These are phyloP conservation scores for Hondaea fermentalgiana DNA, from an alignment of 108 stramenopile species.

Conservation along the genomic window DNA sequence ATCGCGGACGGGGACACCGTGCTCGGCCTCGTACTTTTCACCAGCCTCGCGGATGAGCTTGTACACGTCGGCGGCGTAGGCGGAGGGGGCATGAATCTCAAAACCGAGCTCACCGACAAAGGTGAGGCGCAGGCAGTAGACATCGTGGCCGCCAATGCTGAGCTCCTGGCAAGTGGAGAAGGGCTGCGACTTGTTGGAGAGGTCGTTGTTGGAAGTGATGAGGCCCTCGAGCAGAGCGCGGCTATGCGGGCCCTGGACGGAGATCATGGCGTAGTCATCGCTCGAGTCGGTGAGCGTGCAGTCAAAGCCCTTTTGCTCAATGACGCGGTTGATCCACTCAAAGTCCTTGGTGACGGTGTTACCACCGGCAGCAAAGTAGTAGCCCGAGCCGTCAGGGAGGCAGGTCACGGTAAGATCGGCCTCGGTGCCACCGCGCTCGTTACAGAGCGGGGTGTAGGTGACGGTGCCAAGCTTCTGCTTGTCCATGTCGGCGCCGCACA, in stretches of 20 bases:
- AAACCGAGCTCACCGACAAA: slow-evolving; percentile 41
- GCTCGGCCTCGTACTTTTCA: background rate
- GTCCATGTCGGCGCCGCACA: slow-evolving; percentile 26
- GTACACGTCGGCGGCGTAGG: slow-evolving; percentile 29
- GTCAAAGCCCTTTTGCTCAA: background rate
- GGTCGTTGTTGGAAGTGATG: background rate
- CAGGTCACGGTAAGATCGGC: slow-evolving; percentile 34
- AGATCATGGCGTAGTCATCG: slow-evolving; percentile 20
- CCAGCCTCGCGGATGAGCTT: background rate
- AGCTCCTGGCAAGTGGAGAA: slow-evolving; percentile 5
- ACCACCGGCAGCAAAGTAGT: slow-evolving; percentile 24
- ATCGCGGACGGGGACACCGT: slow-evolving; percentile 12
- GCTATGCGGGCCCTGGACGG: slow-evolving; percentile 28
- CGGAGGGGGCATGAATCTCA: slow-evolving; percentile 28
- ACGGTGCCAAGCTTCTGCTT: slow-evolving; percentile 14
- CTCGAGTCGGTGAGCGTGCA: slow-evolving; percentile 18
- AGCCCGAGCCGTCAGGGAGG: slow-evolving; percentile 19
- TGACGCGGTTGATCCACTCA: slow-evolving; percentile 19
- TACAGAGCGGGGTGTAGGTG: slow-evolving; percentile 31
- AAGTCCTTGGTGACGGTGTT: slow-evolving; percentile 33
- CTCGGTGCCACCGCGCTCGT: slow-evolving; percentile 25
- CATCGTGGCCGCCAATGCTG: background rate
- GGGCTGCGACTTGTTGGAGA: slow-evolving; percentile 17
- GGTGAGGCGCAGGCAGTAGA: slow-evolving; percentile 28
- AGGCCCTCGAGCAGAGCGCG: slow-evolving; percentile 23